These are phyloP conservation scores for Mycena rebaudengoi DNA, from an alignment of 768 basidiomycete species.

Conservation along the genomic window DNA sequence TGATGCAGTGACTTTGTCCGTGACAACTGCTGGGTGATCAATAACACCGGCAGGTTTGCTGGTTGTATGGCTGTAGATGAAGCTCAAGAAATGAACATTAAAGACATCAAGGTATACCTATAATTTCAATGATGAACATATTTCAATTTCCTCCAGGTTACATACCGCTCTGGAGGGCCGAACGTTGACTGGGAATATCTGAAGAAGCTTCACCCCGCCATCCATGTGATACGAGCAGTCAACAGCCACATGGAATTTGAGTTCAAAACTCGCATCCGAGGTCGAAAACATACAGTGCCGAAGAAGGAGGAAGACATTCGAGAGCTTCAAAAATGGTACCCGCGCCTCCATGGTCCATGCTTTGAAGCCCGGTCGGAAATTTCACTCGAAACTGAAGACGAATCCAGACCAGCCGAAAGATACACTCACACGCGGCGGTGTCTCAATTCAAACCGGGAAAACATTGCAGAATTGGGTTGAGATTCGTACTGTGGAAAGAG, in stretches of 20 bases:
- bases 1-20: constrained; percentile 26
- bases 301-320: constrained; percentile 1
- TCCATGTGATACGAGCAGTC: constrained; percentile 25
- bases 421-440: constrained; percentile 20
- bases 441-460: constrained; percentile 15
- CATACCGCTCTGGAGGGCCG: constrained; percentile 31
- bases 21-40: constrained; percentile 33
- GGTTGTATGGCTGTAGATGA: constrained; percentile 24
- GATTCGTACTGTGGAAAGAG: constrained; percentile 20
- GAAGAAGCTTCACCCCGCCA: constrained; percentile 25
- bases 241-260: constrained; percentile 26
- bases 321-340: constrained; percentile 24
- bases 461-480: constrained; percentile 30
- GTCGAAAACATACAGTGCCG: constrained; percentile 27
- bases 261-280: constrained; percentile 17
- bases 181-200: constrained; percentile 31
- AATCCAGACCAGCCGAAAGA: constrained; percentile 27
- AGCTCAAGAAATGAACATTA: constrained; percentile 34
- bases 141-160: constrained; percentile 23
- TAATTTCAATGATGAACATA: neutral
- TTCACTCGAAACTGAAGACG: constrained; percentile 2
- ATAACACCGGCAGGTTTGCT: constrained; percentile 17
- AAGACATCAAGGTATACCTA: constrained; percentile 9
- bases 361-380: constrained; percentile 24
- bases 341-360: constrained; percentile 29